Base-by-base conservation (phyloP, 495 filamentous ascomycete species). In the Durotheca rogersii region DNA sequence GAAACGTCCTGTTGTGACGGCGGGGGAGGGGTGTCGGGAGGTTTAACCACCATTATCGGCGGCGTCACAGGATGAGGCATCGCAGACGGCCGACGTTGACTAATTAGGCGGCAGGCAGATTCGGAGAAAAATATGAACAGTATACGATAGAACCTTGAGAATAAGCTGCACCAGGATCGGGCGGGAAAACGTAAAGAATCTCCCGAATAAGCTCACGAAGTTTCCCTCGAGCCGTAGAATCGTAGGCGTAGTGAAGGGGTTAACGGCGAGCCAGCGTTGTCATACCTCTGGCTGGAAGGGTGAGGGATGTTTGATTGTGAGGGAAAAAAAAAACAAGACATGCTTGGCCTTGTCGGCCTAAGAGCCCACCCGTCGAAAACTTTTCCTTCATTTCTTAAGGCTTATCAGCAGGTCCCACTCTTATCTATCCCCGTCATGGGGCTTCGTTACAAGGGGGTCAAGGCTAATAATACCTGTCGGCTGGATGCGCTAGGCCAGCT, bases 1-100 rank as follows among this genome's bases (percentile, higher is more conserved):
- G 81, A 67, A 51, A 96, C 72, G 58, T 95, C 91, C 47, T 86
- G 82, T 47, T 78, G 65, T 7, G 84, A 79, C 32, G 89, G 87
- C 40, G 87, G 76, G 27, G 73, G 74, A 57, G 71, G 62, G 42
- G 64, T 60, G 52, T 66, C 69, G 39, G 61, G 58, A 47, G 66
- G 50, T 47, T 51, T 51, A 29, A 60, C 64, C 55, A 64, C 66
- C 67, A 72, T 70, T 63, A 67, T 65, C 58, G 62, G 72, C 68
- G 64, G 58, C 50, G 58, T 52, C 15, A 62, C 59, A 64, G 69
- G 51, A 53, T 65, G 62, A 58, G 55, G 65, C 66, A 72, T 66
- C 50, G 50, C 42, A 41, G 36, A 14, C 15, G n/a, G 30, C 51
- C 50, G 45, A 36, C 42, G 34, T 37, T 14, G 14, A 18, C 10